These are phyloP conservation scores for Solanum corneliomulleri DNA, from an alignment of 257 asterid genomes.

Conservation along the genomic window DNA sequence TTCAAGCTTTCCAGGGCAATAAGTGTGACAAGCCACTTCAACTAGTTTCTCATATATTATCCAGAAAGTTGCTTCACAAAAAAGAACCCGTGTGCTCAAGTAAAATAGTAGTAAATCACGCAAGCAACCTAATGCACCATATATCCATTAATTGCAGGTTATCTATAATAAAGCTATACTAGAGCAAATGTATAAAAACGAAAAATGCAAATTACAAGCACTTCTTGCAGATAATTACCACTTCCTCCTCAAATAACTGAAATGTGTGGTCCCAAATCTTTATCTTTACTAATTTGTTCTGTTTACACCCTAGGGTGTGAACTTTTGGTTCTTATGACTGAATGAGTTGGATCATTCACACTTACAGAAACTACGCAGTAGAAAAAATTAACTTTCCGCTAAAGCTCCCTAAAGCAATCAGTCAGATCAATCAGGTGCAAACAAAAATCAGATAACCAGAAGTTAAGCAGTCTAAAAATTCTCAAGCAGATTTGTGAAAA, in stretches of 20 bases:
- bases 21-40: background rate
- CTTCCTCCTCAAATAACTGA: background rate
- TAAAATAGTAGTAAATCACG: background rate
- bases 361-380: background rate
- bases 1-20: background rate
- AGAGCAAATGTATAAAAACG: background rate
- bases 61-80: background rate
- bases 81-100: background rate
- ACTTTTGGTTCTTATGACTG: background rate
- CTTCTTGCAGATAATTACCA: background rate
- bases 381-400: background rate
- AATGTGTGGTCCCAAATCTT: background rate
- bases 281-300: background rate
- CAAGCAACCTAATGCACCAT: background rate
- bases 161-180: background rate
- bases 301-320: background rate
- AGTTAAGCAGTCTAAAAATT: background rate
- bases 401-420: background rate
- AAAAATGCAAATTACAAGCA: background rate
- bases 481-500: background rate
- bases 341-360: background rate
- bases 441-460: background rate
- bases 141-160: background rate
- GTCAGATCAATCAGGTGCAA: background rate
- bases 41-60: background rate